Evolutionary conservation across 768 basidiomycete species (phyloP).

Genomic region (Russula sp.): DNA sequence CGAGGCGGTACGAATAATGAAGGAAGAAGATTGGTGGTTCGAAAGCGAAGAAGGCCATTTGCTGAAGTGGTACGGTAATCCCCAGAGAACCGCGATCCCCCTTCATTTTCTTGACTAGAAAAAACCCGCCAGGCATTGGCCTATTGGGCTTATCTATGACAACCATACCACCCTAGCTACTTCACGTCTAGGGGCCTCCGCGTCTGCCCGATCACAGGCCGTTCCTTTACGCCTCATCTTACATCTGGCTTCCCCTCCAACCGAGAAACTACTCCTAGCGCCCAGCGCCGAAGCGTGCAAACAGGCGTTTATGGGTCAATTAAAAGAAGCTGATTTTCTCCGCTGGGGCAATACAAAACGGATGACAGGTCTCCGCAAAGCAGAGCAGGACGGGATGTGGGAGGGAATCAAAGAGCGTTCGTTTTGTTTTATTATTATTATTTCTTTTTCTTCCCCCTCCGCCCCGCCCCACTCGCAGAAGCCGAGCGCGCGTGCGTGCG

Average conservation of each 20-base stretch:
- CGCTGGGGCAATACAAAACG: conserved; percentile 95
- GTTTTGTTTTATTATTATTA: conserved; percentile 28
- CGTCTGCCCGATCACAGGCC: conserved; percentile 37
- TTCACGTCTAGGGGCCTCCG: conserved; percentile 35
- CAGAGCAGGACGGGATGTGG: conserved; percentile 95
- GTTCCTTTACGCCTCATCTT: conserved; percentile 72
- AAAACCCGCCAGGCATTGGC: conserved; percentile 81
- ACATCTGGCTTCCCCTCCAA: conserved; percentile 82
- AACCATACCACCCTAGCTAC: conserved; percentile 64
- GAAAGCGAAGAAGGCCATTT: conserved; percentile 77
- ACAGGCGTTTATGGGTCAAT: conserved; percentile 88
- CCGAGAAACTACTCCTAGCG: conserved; percentile 75
- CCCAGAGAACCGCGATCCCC: not conserved
- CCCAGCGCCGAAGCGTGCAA: conserved; percentile 84
- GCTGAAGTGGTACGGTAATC: conserved; percentile 68
- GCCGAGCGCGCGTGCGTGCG: not conserved
- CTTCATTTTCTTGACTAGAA: not conserved
- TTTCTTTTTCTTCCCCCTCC: not conserved
- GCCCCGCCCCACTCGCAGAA: not conserved
- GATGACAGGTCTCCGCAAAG: conserved; percentile 83
- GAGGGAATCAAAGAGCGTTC: conserved; percentile 91
- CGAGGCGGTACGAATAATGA: conserved; percentile 60
- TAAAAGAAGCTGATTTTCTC: conserved; percentile 96
- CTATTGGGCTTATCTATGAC: conserved; percentile 90
- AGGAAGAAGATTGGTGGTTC: conserved; percentile 97